Percentiles rank a stretch among this genome's conserved stretches.
These are phyloP conservation scores for Aspergillus ostianus DNA, from an alignment of 495 filamentous ascomycete species.

Conservation along the genomic window DNA sequence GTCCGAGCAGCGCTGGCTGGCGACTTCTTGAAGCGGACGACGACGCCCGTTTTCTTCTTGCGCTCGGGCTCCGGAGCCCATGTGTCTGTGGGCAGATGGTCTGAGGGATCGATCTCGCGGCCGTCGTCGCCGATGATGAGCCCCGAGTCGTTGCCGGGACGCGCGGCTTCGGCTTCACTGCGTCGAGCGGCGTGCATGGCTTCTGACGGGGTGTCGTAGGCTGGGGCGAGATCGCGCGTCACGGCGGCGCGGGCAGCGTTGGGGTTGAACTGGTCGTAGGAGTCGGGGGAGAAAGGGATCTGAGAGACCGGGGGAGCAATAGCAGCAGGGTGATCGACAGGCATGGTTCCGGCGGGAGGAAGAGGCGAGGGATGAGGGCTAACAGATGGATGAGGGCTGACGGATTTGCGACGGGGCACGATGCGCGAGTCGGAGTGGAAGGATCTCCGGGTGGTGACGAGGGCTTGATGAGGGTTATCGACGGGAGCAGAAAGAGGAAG, in stretches of 20 bases:
- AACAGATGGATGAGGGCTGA: conserved; percentile 63
- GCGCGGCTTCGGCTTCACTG: conserved; percentile 32
- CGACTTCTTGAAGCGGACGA: conserved; percentile 49
- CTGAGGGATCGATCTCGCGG: conserved; percentile 84
- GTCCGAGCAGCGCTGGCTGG: conserved; percentile 26
- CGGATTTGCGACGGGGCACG: conserved; percentile 59
- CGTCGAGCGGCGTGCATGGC: conserved; percentile 38
- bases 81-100: conserved; percentile 84
- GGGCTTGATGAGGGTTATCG: conserved; percentile 22
- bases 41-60: conserved; percentile 61
- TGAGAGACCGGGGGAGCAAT: conserved; percentile 42
- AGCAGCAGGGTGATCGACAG: conserved; percentile 27
- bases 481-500: conserved; percentile 6
- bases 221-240: conserved; percentile 30
- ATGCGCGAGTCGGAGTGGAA: conserved; percentile 12
- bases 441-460: conserved; percentile 10
- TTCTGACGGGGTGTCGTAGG: conserved; percentile 45
- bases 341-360: conserved; percentile 41
- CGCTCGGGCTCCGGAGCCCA: conserved; percentile 94
- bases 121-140: conserved; percentile 81
- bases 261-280: conserved; percentile 54
- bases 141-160: conserved; percentile 26
- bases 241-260: conserved; percentile 33
- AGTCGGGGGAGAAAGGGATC: conserved; percentile 86
- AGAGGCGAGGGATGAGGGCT: conserved; percentile 40